Evolutionary conservation across 2,329 filamentous ascomycete species (phyloP).

Genomic region (Fusarium humuli): DNA sequence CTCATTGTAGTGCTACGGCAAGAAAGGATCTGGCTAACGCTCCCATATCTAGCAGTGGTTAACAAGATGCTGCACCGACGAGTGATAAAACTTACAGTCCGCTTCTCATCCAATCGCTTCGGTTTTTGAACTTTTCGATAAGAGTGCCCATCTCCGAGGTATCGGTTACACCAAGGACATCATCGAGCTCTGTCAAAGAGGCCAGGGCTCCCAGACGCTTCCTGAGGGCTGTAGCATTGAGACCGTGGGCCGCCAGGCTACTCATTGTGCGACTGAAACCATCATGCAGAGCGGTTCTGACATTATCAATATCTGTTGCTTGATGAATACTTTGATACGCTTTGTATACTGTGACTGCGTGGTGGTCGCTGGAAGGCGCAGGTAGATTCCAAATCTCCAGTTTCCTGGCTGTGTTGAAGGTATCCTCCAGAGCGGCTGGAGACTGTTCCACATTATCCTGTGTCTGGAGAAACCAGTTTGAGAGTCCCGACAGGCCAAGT

Average conservation of each 20-base stretch:
- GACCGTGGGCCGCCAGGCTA: slow-evolving; percentile 61
- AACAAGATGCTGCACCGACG: slow-evolving; percentile 1
- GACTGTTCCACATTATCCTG: slow-evolving; percentile 71
- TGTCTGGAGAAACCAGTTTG: slow-evolving; percentile 79
- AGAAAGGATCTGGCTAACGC: slow-evolving; percentile 83
- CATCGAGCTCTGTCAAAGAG: slow-evolving; percentile 83
- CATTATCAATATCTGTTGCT: slow-evolving; percentile 65
- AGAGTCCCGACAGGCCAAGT: slow-evolving; percentile 86
- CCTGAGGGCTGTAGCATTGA: slow-evolving; percentile 65
- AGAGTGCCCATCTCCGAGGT: slow-evolving; percentile 70
- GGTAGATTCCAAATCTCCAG: slow-evolving; percentile 94
- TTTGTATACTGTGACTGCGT: slow-evolving; percentile 79
- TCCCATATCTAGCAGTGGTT: slow-evolving; percentile 68
- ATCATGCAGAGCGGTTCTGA: slow-evolving; percentile 70
- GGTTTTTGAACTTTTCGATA: slow-evolving; percentile 71
- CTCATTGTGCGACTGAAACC: slow-evolving; percentile 72
- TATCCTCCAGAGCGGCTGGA: slow-evolving; percentile 73
- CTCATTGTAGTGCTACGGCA: slow-evolving; percentile 86
- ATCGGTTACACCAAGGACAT: slow-evolving; percentile 73
- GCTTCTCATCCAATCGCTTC: slow-evolving; percentile 83
- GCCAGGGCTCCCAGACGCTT: slow-evolving; percentile 73
- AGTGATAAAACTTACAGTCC: slow-evolving; percentile 70
- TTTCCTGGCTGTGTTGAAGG: slow-evolving; percentile 82
- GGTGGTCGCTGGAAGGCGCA: slow-evolving; percentile 72
- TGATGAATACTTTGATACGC: slow-evolving; percentile 83